These are phyloP conservation scores for Pythium myriotylum DNA, from an alignment of 352 stramenopile species.

Conservation along the genomic window DNA sequence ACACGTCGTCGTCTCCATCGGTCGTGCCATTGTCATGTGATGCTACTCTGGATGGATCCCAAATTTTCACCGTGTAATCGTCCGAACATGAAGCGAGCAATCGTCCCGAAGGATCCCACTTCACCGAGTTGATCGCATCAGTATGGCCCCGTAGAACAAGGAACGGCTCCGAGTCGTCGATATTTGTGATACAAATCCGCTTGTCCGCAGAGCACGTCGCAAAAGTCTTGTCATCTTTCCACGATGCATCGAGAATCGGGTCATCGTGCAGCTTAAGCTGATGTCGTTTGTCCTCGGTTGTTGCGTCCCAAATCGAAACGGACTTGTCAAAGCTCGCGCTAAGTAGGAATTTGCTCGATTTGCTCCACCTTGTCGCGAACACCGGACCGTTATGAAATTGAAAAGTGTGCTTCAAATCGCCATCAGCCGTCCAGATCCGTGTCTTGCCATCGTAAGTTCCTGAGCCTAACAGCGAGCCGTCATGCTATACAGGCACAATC, in stretches of 20 bases:
- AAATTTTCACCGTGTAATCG: conserved; percentile 98
- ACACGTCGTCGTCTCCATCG: conserved; percentile 14
- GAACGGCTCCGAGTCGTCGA: conserved; percentile 79
- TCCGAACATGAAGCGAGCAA: conserved; percentile 97
- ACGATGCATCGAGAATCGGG: conserved; percentile 91
- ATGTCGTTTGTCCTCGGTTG: conserved; percentile 91
- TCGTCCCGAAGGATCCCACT: conserved; percentile 95
- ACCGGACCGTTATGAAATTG: conserved; percentile 86
- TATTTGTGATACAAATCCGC: conserved; percentile 89
- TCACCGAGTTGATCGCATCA: conserved; percentile 98
- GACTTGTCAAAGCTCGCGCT: conserved; percentile 89
- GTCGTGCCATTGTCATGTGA: conserved; percentile 19
- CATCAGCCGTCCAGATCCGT: conserved; percentile 71
- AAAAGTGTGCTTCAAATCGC: conserved; percentile 83
- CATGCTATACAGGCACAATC: conserved; percentile 50
- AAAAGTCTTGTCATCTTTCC: conserved; percentile 95
- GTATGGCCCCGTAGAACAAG: conserved; percentile 91
- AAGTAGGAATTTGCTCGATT: conserved; percentile 68
- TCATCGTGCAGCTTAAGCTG: conserved; percentile 94
- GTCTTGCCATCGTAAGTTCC: conserved; percentile 96
- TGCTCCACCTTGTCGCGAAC: conserved; percentile 86
- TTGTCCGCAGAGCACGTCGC: conserved; percentile 95
- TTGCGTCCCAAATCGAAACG: conserved; percentile 80
- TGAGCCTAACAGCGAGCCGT: conserved; percentile 92
- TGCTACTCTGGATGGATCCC: conserved; percentile 69